Base-by-base conservation (phyloP, 139 green algal species). In the Tetradesmus lagerheimii region DNA sequence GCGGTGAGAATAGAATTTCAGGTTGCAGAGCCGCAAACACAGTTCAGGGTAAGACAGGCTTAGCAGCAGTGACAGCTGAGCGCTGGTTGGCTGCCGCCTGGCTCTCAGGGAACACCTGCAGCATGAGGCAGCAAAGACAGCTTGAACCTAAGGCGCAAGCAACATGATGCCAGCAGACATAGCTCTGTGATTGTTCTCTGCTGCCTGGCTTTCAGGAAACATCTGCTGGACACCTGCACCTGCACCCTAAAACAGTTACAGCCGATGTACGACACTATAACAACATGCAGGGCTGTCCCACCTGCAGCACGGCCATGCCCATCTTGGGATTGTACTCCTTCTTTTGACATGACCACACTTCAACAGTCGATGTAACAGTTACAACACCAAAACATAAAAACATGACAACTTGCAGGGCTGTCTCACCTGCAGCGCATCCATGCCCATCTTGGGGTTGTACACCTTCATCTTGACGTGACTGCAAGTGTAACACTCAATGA, bases 261-360 rank as follows among this genome's bases (percentile, higher is more conserved):
- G 47, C 47, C 18, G 1, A 14, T 18, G 20, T 62, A 20, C 8
- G 12, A 14, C 47, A 18, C 47, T n/a, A 62, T 23, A 20, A 14
- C 47, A 62, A 14, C 47, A 62, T 11, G 8, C 47, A 62, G 8
- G 15, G 92, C 94, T 14, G 20, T 50, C 27, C 53, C 75, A 96
- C 92, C 93, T 97, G 9, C 64, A 99, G 94, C 8, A 97, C 96
- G 91, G 99, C 97, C 98, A 99, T 99, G 71, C 98, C 98, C 94
- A 99, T 98, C 83, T 98, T 97, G 14, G 98, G 96, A 93, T 99
- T 99, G 96, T 98, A 99, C 80, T 99, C 95, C 91, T 98, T 99
- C 90, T 98, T 96, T 93, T 96, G 47, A 99, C 98, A 90, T 99
- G 99, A 16, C 41, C 98, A 84, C 99, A 97, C 34, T 99, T 93